Percentiles rank a stretch among this genome's conserved stretches.
These are phyloP conservation scores for Solanum medicagineum DNA, from an alignment of 257 asterid genomes.

Conservation along the genomic window DNA sequence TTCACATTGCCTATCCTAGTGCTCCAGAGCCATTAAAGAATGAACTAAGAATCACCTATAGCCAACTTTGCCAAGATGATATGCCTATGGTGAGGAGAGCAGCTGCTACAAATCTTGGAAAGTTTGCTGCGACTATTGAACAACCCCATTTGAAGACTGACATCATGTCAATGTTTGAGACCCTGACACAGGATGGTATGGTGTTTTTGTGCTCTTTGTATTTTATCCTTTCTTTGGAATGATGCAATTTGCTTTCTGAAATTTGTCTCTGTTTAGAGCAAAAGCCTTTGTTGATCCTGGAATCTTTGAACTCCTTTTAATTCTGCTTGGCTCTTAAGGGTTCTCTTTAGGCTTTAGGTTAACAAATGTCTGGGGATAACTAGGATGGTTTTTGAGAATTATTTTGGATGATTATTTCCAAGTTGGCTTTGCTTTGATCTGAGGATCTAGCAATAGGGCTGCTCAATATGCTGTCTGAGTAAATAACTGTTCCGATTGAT, in stretches of 20 bases:
- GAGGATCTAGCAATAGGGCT: not conserved
- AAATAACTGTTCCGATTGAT: not conserved
- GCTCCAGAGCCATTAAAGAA: conserved; percentile 26
- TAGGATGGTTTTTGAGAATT: not conserved
- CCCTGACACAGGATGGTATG: conserved; percentile 75
- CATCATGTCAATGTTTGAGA: conserved; percentile 60
- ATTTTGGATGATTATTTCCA: not conserved
- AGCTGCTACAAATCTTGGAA: conserved; percentile 28
- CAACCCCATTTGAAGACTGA: conserved; percentile 21
- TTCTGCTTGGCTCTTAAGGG: not conserved
- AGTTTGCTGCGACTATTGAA: conserved; percentile 30
- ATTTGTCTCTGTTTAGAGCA: not conserved
- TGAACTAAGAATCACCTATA: conserved; percentile 18
- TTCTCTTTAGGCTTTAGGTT: not conserved
- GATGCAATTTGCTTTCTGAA: not conserved
- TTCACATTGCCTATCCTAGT: conserved; percentile 43
- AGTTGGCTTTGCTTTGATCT: not conserved
- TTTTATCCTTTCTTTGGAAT: not conserved
- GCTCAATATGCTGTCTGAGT: not conserved
- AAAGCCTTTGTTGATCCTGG: not conserved
- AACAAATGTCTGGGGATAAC: not conserved
- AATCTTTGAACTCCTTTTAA: not conserved
- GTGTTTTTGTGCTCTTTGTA: not conserved
- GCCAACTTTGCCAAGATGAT: conserved; percentile 32
- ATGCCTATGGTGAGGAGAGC: conserved; percentile 40